These are phyloP conservation scores for Coprinellus micaceus DNA, from an alignment of 768 basidiomycete genomes.

Conservation along the genomic window DNA sequence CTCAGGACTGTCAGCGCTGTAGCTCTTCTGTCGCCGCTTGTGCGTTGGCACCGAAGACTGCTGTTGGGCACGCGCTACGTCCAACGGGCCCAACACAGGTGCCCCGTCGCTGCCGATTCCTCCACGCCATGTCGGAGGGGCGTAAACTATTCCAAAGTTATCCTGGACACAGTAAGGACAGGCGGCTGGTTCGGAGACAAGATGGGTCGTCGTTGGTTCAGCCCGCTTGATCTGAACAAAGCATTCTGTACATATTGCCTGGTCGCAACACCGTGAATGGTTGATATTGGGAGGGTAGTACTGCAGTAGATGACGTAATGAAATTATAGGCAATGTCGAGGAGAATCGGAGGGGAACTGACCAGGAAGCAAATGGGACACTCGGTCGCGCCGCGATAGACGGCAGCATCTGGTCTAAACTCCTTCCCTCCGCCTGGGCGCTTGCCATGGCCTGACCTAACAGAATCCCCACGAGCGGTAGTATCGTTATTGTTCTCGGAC, in stretches of 20 bases:
- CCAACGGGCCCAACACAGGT: conserved; percentile 1
- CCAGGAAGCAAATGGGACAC: conserved; percentile 98
- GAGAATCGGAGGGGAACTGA: conserved; percentile 36
- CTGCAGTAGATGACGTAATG: conserved; percentile 43
- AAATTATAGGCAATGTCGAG: conserved; percentile 17
- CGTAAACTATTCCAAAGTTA: conserved; percentile 93
- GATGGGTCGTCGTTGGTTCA: conserved; percentile 91
- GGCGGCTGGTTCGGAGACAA: conserved; percentile 93
- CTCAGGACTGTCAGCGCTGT: conserved; percentile 78
- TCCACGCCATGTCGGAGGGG: conserved; percentile 73
- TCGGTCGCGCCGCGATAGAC: conserved; percentile 84
- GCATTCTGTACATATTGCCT: conserved; percentile 97
- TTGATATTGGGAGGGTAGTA: conserved; percentile 98
- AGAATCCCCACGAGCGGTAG: conserved; percentile 44
- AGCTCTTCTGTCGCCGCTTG: conserved; percentile 84
- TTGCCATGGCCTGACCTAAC: conserved; percentile 45
- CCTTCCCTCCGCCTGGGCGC: conserved; percentile 58
- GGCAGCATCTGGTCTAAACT: conserved; percentile 70
- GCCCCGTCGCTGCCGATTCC: conserved; percentile 74
- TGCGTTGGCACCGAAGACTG: conserved; percentile 37
- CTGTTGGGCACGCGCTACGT: not conserved
- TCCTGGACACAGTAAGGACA: conserved; percentile 98
- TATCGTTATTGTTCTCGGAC: conserved; percentile 38
- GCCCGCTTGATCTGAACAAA: conserved; percentile 98
- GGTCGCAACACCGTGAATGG: conserved; percentile 95